phyloP scores from a whole-genome alignment of 1,284 basidiomycete genomes.

The Apiotrichum sp. region DNA sequence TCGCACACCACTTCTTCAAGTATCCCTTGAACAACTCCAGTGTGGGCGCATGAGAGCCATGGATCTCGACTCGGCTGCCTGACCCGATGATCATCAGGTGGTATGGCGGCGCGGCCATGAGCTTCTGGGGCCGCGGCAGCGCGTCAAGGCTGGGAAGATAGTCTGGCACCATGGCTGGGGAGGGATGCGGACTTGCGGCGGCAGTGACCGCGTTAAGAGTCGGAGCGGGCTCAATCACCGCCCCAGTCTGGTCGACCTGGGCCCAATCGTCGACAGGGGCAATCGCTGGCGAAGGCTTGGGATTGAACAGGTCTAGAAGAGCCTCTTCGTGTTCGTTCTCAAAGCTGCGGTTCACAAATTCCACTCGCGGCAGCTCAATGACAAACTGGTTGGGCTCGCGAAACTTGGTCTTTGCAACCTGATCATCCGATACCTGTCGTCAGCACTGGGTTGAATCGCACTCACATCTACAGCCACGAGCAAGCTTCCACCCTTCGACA shows the following conservation, averaged over 20 bases:
- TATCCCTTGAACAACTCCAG: not conserved
- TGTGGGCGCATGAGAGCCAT: not conserved
- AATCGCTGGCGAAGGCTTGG: not conserved
- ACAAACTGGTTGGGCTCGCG: not conserved
- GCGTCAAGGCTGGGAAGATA: not conserved
- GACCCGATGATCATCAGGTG: not conserved
- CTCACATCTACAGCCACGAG: not conserved
- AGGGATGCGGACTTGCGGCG: not conserved
- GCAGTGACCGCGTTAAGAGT: too few species aligned
- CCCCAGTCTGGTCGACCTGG: too few species aligned
- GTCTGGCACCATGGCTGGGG: not conserved
- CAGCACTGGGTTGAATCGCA: not conserved
- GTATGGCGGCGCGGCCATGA: not conserved
- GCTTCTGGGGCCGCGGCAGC: not conserved
- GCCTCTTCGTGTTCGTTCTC: not conserved
- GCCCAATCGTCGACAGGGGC: too few species aligned
- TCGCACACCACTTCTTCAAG: not conserved
- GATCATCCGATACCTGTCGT: not conserved
- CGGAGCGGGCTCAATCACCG: too few species aligned
- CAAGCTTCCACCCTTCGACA: not conserved
- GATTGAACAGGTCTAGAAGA: not conserved
- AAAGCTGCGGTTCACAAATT: too few species aligned
- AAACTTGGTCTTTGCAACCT: not conserved
- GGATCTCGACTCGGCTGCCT: not conserved
- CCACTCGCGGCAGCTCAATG: not conserved